Evolutionary conservation across 805 yeast genomes (phyloP).

Genomic region (Candida qinlingensis): DNA sequence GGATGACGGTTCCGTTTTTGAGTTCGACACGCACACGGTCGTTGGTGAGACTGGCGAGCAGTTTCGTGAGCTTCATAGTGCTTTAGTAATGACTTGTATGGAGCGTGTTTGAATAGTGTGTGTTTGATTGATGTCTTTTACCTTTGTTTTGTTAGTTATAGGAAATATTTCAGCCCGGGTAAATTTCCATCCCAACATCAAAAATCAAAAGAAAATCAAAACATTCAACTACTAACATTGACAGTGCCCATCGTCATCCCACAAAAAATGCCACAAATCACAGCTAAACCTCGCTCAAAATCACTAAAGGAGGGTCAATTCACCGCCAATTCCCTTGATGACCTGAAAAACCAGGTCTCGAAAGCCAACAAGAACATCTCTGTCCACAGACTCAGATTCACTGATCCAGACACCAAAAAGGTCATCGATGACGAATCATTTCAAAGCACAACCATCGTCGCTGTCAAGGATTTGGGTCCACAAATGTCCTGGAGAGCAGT

Average conservation of each 20-base stretch:
- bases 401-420: constrained; percentile 17
- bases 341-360: constrained; percentile 40
- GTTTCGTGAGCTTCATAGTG: constrained; percentile 62
- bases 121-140: background rate
- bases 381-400: constrained; percentile 52
- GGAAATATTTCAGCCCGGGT: no score
- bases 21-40: constrained; percentile 89
- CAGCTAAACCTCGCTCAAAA: constrained; percentile 58
- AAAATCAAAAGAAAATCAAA: background rate
- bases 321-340: constrained; percentile 28
- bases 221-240: no score
- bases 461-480: constrained; percentile 85
- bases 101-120: background rate
- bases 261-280: constrained; percentile 23
- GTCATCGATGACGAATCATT: constrained; percentile 14
- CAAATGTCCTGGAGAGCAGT: constrained; percentile 92
- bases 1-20: constrained; percentile 82
- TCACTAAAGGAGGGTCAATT: constrained; percentile 39
- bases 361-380: constrained; percentile 38
- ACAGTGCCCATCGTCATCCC: no score
- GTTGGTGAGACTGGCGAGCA: constrained; percentile 77
- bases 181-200: background rate
- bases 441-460: constrained; percentile 31
- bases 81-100: background rate
- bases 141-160: no score